phyloP scores from a whole-genome alignment of 805 yeast genomes.

The Kazachstania psychrophila region DNA sequence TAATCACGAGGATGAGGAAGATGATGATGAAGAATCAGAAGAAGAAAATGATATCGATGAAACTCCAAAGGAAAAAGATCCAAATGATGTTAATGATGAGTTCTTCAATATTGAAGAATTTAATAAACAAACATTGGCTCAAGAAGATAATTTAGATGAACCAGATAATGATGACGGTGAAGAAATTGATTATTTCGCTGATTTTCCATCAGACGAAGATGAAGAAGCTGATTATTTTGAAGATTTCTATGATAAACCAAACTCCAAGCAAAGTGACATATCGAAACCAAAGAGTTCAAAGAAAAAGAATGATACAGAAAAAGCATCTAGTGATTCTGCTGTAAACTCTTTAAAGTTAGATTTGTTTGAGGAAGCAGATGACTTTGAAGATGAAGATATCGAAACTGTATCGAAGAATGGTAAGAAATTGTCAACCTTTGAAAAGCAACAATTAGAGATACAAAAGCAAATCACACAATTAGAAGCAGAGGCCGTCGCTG shows the following conservation, averaged over 20 bases:
- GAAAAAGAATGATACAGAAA: slow-evolving; percentile 42
- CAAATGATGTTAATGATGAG: slow-evolving; percentile 67
- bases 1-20: slow-evolving; percentile 16
- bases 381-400: slow-evolving; percentile 16
- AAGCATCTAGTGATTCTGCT: slow-evolving; percentile 52
- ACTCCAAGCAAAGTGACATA: slow-evolving; percentile 6
- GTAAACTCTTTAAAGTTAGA: slow-evolving; percentile 55
- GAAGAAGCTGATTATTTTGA: slow-evolving; percentile 51
- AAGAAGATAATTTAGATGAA: slow-evolving; percentile 43
- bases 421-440: slow-evolving; percentile 54
- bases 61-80: slow-evolving; percentile 34
- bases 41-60: slow-evolving; percentile 24
- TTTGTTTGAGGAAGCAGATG: slow-evolving; percentile 38
- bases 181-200: slow-evolving; percentile 43
- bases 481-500: slow-evolving; percentile 82
- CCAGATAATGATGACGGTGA: slow-evolving; percentile 40
- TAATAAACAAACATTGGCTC: slow-evolving; percentile 60
- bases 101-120: slow-evolving; percentile 81
- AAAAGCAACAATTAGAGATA: slow-evolving; percentile 69
- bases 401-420: slow-evolving; percentile 21
- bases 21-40: slow-evolving; percentile 23
- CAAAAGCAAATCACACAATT: slow-evolving; percentile 68
- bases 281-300: slow-evolving; percentile 17
- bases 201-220: slow-evolving; percentile 42
- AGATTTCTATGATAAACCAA: slow-evolving; percentile 51